Evolutionary conservation across 2,329 filamentous ascomycete genomes (phyloP).

Genomic region (Boeremia lycopersici): DNA sequence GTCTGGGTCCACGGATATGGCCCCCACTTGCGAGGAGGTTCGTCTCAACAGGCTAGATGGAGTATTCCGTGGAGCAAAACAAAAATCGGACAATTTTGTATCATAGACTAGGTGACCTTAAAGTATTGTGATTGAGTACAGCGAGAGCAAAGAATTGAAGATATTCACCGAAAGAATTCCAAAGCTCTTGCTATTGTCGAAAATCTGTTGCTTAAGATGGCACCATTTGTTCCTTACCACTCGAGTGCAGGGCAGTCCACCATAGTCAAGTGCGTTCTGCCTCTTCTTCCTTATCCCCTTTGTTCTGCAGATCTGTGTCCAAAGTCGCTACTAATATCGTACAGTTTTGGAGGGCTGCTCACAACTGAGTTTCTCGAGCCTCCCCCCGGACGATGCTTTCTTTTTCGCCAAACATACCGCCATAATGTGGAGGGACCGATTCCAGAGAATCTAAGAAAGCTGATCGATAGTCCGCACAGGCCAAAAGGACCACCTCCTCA

Average conservation of each 20-base stretch:
- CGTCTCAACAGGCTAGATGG: background rate
- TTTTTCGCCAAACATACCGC: constrained; percentile 14
- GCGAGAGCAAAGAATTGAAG: background rate
- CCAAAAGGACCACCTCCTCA: constrained; percentile 35
- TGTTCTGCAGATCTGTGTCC: background rate
- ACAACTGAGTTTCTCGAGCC: constrained; percentile 12
- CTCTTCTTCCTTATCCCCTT: background rate
- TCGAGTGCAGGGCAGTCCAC: constrained; percentile 5
- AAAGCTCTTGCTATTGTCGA: background rate
- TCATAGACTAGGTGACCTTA: background rate
- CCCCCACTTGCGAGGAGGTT: background rate
- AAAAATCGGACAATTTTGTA: background rate
- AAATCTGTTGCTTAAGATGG: constrained; percentile 1
- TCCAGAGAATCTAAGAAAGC: constrained; percentile 8
- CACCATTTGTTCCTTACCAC: constrained; percentile 12
- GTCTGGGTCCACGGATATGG: background rate
- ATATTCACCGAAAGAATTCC: background rate
- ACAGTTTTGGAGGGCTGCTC: constrained; percentile 12
- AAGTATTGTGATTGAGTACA: background rate
- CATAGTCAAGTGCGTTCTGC: constrained; percentile 7
- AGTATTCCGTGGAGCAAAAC: background rate
- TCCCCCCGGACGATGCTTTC: constrained; percentile 11
- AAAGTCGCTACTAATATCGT: background rate
- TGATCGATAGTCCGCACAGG: constrained; percentile 6
- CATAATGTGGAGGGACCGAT: constrained; percentile 11